Percentiles rank a stretch among this genome's conserved stretches.
These are phyloP conservation scores for Falciphora oryzae DNA, from an alignment of 2,329 filamentous ascomycete genomes.

Conservation along the genomic window DNA sequence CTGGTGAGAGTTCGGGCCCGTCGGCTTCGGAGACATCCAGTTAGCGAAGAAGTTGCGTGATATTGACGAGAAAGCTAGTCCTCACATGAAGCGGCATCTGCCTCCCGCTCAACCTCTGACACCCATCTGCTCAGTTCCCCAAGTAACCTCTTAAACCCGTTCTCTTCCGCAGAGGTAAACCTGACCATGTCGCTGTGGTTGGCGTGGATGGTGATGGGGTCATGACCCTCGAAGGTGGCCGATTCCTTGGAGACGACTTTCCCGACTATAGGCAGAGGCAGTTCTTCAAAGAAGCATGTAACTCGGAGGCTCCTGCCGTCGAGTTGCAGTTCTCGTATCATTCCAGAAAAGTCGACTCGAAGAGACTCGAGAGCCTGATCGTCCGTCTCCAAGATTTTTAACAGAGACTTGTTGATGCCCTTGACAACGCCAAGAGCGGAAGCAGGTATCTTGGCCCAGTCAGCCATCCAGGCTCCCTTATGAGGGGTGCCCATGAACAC, in stretches of 20 bases:
- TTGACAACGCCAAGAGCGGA: conserved; percentile 24
- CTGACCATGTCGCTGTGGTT: conserved; percentile 29
- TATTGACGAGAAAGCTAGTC: not conserved
- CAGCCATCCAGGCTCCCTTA: conserved; percentile 26
- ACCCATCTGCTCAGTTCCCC: not conserved
- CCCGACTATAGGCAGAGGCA: conserved; percentile 21
- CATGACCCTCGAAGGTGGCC: conserved; percentile 24
- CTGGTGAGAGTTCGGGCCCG: not conserved
- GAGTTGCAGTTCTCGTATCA: conserved; percentile 20
- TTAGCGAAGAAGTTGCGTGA: not conserved
- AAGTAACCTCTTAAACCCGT: conserved; percentile 22
- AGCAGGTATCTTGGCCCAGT: conserved; percentile 27
- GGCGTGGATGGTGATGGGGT: conserved; percentile 22
- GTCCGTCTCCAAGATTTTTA: conserved; percentile 23
- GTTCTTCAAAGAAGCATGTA: conserved; percentile 30
- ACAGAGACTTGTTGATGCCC: conserved; percentile 24
- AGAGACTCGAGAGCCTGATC: conserved; percentile 21
- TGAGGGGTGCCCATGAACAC: conserved; percentile 34
- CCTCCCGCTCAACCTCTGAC: too few relatives aligned
- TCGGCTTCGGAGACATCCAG: not conserved
- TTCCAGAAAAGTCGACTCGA: conserved; percentile 21
- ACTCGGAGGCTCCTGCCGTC: conserved; percentile 18
- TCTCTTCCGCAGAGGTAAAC: conserved; percentile 23
- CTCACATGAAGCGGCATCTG: not conserved
- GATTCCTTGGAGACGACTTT: conserved; percentile 25